Conservation (phyloP, 2,329 filamentous ascomycete genomes). For the Keithomyces neogunnii region DNA sequence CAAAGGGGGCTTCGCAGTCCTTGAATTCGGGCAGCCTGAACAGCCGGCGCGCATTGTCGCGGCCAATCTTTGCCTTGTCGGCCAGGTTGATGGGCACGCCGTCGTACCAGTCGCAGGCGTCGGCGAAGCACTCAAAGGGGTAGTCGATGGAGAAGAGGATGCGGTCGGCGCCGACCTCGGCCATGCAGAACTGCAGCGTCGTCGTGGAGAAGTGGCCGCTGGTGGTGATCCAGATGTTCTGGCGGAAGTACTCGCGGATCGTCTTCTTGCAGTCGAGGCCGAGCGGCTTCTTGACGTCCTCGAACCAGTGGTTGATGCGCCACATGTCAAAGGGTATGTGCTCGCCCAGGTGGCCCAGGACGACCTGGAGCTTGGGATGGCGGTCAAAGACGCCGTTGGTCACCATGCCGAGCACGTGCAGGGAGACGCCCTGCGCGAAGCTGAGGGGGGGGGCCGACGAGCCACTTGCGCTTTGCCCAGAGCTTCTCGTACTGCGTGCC, state of each 20-base stretch:
- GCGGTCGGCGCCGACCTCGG: conserved; percentile 38
- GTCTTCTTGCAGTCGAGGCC: conserved; percentile 39
- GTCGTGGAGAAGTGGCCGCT: conserved; percentile 46
- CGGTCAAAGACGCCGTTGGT: conserved; percentile 43
- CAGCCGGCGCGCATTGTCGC: conserved; percentile 33
- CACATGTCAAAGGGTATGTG: conserved; percentile 40
- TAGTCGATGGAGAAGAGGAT: conserved; percentile 47
- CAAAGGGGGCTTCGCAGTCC: conserved; percentile 13
- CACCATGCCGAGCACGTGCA: conserved; percentile 46
- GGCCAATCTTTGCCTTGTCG: conserved; percentile 31
- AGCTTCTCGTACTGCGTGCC: conserved; percentile 49
- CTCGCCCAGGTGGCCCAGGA: conserved; percentile 41
- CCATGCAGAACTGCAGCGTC: conserved; percentile 40
- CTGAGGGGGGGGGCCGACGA: conserved; percentile 51
- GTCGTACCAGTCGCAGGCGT: conserved; percentile 34
- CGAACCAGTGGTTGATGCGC: conserved; percentile 47
- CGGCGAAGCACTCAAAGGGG: conserved; percentile 38
- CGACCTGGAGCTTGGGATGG: conserved; percentile 34
- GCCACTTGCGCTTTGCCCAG: conserved; percentile 49
- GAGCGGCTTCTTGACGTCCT: conserved; percentile 44
- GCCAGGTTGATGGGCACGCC: conserved; percentile 23
- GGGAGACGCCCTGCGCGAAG: conserved; percentile 50
- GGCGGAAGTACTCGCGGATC: conserved; percentile 42
- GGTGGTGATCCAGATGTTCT: conserved; percentile 50
- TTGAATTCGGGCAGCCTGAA: conserved; percentile 29